A percentile compares a stretch with the other conserved stretches of the same genome.
Evolutionary conservation across 2,329 filamentous ascomycete genomes (phyloP).

Genomic region (Aspergillus latus): DNA sequence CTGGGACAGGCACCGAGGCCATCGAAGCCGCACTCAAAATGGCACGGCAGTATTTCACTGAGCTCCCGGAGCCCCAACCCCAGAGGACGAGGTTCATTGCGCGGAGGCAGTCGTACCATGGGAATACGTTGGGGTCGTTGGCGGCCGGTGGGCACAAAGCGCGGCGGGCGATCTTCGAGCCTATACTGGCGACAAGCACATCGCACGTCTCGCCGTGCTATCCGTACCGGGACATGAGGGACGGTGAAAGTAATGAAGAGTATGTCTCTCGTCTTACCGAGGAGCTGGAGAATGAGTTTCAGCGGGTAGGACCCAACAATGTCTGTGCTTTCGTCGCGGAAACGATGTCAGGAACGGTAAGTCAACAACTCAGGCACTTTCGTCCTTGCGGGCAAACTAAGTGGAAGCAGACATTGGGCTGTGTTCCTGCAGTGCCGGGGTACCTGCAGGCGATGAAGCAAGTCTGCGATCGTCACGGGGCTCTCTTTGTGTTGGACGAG

Average conservation of each 20-base stretch:
- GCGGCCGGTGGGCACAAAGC: slow-evolving; percentile 40
- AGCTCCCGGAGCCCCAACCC: slow-evolving; percentile 37
- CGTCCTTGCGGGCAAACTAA: background rate
- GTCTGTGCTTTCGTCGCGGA: slow-evolving; percentile 52
- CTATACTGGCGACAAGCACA: slow-evolving; percentile 31
- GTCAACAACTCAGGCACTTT: background rate
- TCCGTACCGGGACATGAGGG: slow-evolving; percentile 37
- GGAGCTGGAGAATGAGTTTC: slow-evolving; percentile 52
- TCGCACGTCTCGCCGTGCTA: slow-evolving; percentile 32
- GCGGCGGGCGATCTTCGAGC: slow-evolving; percentile 36
- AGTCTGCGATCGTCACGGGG: slow-evolving; percentile 57
- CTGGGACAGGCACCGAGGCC: slow-evolving; percentile 35
- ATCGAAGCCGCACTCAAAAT: slow-evolving; percentile 52
- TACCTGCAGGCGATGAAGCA: slow-evolving; percentile 57
- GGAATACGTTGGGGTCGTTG: slow-evolving; percentile 52
- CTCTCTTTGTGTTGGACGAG: slow-evolving; percentile 48
- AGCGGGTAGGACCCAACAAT: slow-evolving; percentile 46
- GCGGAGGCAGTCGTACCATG: slow-evolving; percentile 51
- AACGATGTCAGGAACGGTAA: slow-evolving; percentile 51
- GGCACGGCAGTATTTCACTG: slow-evolving; percentile 50
- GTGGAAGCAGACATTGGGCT: slow-evolving; percentile 45
- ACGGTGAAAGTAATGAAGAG: slow-evolving; percentile 39
- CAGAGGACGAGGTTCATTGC: slow-evolving; percentile 47
- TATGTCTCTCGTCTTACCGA: slow-evolving; percentile 44
- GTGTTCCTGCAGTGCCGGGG: slow-evolving; percentile 51